Percentiles rank a stretch among this genome's conserved stretches.
Evolutionary conservation across 257 asterid genomes (phyloP).

Genomic region (Leonotis leonurus): DNA sequence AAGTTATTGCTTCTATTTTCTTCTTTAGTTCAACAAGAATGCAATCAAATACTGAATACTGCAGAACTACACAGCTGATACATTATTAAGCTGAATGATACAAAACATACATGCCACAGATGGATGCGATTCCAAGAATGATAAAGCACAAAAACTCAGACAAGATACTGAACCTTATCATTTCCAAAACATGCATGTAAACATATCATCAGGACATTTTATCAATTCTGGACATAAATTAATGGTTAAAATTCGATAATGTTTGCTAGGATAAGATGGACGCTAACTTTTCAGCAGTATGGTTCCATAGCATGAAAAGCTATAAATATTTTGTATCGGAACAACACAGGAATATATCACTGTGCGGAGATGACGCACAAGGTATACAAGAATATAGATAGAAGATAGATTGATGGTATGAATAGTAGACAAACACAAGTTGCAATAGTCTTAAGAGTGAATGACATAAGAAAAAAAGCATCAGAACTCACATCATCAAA

Average conservation of each 20-base stretch:
- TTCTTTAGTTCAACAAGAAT: too few relatives aligned
- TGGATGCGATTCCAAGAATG: not conserved
- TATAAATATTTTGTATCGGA: not conserved
- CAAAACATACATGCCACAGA: not conserved
- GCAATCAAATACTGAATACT: too few relatives aligned
- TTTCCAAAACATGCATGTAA: not conserved
- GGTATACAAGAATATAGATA: not conserved
- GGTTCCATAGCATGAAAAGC: not conserved
- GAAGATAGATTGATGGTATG: not conserved
- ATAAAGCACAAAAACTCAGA: not conserved
- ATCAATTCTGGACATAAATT: not conserved
- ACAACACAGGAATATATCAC: slow-evolving; percentile 5
- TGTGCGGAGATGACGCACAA: not conserved
- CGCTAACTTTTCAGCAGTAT: not conserved
- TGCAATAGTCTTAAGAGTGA: not conserved
- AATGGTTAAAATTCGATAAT: not conserved
- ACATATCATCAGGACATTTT: not conserved
- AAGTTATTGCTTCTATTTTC: too few relatives aligned
- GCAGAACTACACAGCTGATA: too few relatives aligned
- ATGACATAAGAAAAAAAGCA: slow-evolving; percentile 1
- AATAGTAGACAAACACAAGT: not conserved
- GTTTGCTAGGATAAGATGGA: not conserved
- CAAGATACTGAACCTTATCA: not conserved
- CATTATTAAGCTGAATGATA: not conserved
- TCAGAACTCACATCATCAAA: slow-evolving; percentile 81